Evolutionary conservation across 768 basidiomycete genomes (phyloP).

Genomic region (Leccinum arenicola): DNA sequence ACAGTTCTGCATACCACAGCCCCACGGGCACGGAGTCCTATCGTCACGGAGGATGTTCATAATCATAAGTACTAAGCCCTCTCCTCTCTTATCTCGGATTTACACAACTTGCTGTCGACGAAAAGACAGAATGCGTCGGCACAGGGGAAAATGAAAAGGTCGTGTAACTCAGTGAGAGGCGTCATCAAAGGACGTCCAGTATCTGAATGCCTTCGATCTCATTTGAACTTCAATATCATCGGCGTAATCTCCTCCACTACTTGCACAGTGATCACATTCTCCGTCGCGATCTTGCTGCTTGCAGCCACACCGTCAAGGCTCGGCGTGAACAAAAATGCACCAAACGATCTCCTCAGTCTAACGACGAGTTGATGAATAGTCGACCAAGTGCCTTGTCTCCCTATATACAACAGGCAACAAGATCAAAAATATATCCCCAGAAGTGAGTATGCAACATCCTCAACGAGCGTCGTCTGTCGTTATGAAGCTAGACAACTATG

Average conservation of each 20-base stretch:
- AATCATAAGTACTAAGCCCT: no score
- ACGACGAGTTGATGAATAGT: slow-evolving; percentile 3
- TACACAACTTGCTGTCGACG: no score
- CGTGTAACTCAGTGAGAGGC: neutral
- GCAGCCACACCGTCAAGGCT: neutral
- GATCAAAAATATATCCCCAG: slow-evolving; percentile 4
- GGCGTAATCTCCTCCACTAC: neutral
- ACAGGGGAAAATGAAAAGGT: neutral
- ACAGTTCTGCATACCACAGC: no score
- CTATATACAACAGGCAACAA: slow-evolving; percentile 7
- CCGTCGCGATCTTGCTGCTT: neutral
- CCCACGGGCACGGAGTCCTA: no score
- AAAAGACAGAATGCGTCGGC: no score
- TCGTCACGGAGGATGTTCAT: no score
- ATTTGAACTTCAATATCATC: neutral
- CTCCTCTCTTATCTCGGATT: no score
- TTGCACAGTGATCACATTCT: neutral
- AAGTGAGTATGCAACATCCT: slow-evolving; percentile 10
- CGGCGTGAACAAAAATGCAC: neutral
- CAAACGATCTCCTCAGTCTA: neutral
- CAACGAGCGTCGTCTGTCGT: slow-evolving; percentile 2
- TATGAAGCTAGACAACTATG: neutral
- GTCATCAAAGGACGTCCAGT: slow-evolving; percentile 5
- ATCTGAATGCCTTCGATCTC: neutral
- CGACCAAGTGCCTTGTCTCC: slow-evolving; percentile 4